These are phyloP conservation scores for Anastatica hierochuntica DNA, from an alignment of 345 rosid species.

Conservation along the genomic window DNA sequence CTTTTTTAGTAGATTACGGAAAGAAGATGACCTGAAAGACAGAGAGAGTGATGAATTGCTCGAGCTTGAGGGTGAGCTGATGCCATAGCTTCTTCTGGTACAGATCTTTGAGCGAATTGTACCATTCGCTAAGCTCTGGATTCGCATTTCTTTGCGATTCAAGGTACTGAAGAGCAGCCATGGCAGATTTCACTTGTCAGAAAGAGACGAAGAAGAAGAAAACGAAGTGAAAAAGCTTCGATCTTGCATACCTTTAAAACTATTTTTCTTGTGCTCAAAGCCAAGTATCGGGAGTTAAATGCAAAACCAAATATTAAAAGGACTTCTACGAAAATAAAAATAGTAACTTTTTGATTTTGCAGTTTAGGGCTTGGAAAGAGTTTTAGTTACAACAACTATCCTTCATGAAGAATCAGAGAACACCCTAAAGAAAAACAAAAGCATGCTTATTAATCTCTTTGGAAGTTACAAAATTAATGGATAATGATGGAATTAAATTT, in stretches of 20 bases:
- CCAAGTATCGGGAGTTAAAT: constrained; percentile 4
- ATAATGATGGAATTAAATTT: neutral
- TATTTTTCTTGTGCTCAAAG: constrained; percentile 26
- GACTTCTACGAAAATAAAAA: neutral
- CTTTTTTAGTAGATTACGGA: neutral
- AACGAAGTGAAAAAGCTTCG: constrained; percentile 4
- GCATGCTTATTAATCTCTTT: neutral
- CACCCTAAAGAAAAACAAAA: neutral
- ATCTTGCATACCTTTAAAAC: constrained; percentile 25
- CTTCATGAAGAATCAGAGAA: neutral
- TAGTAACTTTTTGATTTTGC: no score
- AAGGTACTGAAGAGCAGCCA: constrained; percentile 85
- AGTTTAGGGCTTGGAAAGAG: no score
- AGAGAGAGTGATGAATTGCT: constrained; percentile 77
- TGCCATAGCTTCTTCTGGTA: constrained; percentile 98
- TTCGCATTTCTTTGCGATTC: constrained; percentile 56
- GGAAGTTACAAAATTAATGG: neutral
- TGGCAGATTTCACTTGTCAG: constrained; percentile 13
- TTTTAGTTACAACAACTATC: no score
- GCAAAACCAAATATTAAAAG: neutral
- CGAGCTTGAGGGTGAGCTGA: constrained; percentile 93
- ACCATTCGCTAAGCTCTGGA: constrained; percentile 87
- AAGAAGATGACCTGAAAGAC: constrained; percentile 49
- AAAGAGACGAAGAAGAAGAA: neutral
- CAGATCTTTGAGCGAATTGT: constrained; percentile 90